These are phyloP conservation scores for Petasospora fabianii DNA, from an alignment of 1,139 yeast genomes.

Conservation along the genomic window DNA sequence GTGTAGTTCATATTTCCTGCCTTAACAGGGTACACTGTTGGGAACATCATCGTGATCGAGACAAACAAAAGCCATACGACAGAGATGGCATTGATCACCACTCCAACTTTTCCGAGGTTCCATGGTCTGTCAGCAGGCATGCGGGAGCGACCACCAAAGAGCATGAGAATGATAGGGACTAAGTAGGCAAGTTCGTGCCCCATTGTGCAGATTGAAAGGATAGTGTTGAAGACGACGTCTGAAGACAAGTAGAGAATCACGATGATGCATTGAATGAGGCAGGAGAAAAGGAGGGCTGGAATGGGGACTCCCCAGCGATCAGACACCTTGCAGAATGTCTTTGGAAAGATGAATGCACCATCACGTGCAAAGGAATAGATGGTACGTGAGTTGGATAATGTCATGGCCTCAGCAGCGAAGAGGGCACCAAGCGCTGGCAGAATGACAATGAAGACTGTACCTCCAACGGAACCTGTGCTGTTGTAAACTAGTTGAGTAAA, in stretches of 20 bases:
- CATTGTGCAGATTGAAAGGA: conserved; percentile 50
- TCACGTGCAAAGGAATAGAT: conserved; percentile 49
- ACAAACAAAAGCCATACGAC: conserved; percentile 36
- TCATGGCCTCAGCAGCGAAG: conserved; percentile 54
- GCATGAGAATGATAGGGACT: conserved; percentile 41
- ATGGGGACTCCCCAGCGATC: conserved; percentile 49
- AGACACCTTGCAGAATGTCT: conserved; percentile 46
- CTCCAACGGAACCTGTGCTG: conserved; percentile 61
- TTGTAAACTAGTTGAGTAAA: conserved; percentile 62
- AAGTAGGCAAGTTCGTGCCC: conserved; percentile 57
- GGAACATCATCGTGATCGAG: conserved; percentile 45
- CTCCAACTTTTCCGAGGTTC: conserved; percentile 48
- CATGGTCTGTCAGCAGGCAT: conserved; percentile 46
- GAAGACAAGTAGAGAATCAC: conserved; percentile 57
- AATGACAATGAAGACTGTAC: conserved; percentile 54
- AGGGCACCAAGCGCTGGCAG: conserved; percentile 54
- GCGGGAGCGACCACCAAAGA: conserved; percentile 32
- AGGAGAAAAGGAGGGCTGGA: conserved; percentile 52
- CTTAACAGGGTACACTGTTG: conserved; percentile 34
- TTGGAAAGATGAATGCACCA: conserved; percentile 43
- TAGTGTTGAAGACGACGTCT: conserved; percentile 52
- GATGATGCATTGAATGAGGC: conserved; percentile 41
- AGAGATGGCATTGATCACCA: conserved; percentile 31
- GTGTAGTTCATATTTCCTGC: conserved; percentile 38
- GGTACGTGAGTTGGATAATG: conserved; percentile 44